Conservation (phyloP, 371 early-diverging fungal genomes). For the Funneliformis caledonium region DNA sequence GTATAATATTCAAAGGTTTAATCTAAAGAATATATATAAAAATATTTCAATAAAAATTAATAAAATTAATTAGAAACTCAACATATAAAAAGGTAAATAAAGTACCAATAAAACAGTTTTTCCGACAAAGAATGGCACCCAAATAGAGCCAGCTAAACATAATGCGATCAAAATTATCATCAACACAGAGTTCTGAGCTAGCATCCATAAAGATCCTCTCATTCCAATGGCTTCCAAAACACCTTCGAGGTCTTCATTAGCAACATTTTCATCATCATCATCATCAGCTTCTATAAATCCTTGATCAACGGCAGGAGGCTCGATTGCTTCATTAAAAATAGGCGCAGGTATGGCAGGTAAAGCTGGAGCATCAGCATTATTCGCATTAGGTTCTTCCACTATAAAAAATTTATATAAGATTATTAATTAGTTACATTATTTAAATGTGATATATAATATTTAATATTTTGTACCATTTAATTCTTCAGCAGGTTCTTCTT, state of each 20-base stretch:
- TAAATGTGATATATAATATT: background rate
- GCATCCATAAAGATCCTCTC: slow-evolving; percentile 76
- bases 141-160: slow-evolving; percentile 71
- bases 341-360: slow-evolving; percentile 30
- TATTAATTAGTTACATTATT: background rate
- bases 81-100: background rate
- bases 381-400: background rate
- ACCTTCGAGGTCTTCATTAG: slow-evolving; percentile 77
- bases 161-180: slow-evolving; percentile 75
- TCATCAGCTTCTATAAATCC: slow-evolving; percentile 40
- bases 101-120: slow-evolving; percentile 56
- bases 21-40: slow-evolving; percentile 44
- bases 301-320: slow-evolving; percentile 37
- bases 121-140: slow-evolving; percentile 79
- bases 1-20: slow-evolving; percentile 54
- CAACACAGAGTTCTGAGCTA: slow-evolving; percentile 79
- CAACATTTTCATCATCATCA: slow-evolving; percentile 58
- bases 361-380: slow-evolving; percentile 20
- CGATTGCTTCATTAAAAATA: slow-evolving; percentile 37
- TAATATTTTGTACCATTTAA: slow-evolving; percentile 22
- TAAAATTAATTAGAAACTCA: background rate
- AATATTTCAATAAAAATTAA: background rate
- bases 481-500: background rate
- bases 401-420: background rate
- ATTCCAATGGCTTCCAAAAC: slow-evolving; percentile 89